Evolutionary conservation across 225 moss, liverwort and hornwort genomes (phyloP).

Genomic region (Sphagnum tenellum): DNA sequence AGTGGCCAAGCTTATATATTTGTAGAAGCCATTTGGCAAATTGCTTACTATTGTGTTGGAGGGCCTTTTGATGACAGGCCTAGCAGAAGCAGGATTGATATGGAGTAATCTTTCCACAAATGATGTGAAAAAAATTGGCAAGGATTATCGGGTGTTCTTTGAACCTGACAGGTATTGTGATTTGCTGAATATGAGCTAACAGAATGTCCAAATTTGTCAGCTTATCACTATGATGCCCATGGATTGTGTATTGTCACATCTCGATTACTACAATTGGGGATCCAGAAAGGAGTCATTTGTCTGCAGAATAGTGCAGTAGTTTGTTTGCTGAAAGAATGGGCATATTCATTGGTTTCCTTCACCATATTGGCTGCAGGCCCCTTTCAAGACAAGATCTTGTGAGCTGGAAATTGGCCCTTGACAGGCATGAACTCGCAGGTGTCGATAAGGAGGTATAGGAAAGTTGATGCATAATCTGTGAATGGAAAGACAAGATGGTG

Average conservation of each 20-base stretch:
- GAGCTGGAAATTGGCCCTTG: slow-evolving; percentile 69
- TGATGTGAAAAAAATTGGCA: slow-evolving; percentile 15
- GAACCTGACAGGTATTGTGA: slow-evolving; percentile 47
- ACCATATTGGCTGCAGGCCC: slow-evolving; percentile 16
- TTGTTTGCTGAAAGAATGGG: too few species aligned
- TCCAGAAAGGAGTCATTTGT: neutral
- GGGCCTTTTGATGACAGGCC: slow-evolving; percentile 29
- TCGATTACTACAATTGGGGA: neutral
- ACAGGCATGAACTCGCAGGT: slow-evolving; percentile 23
- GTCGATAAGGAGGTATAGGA: slow-evolving; percentile 44
- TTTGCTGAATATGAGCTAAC: neutral
- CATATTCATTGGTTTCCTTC: neutral
- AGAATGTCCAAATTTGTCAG: neutral
- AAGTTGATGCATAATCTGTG: too few species aligned
- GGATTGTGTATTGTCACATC: neutral
- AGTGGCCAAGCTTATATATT: neutral
- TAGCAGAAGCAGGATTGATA: slow-evolving; percentile 81
- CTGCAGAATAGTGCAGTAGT: neutral
- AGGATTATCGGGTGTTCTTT: slow-evolving; percentile 32
- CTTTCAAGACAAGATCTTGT: slow-evolving; percentile 68
- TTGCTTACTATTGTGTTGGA: neutral
- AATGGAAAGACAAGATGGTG: too few species aligned
- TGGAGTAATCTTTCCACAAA: slow-evolving; percentile 45
- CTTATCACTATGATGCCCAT: neutral
- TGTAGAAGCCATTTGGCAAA: neutral